Percentiles rank a stretch among this genome's conserved stretches.
Evolutionary conservation across 768 basidiomycete genomes (phyloP).

Genomic region (Vararia minispora): DNA sequence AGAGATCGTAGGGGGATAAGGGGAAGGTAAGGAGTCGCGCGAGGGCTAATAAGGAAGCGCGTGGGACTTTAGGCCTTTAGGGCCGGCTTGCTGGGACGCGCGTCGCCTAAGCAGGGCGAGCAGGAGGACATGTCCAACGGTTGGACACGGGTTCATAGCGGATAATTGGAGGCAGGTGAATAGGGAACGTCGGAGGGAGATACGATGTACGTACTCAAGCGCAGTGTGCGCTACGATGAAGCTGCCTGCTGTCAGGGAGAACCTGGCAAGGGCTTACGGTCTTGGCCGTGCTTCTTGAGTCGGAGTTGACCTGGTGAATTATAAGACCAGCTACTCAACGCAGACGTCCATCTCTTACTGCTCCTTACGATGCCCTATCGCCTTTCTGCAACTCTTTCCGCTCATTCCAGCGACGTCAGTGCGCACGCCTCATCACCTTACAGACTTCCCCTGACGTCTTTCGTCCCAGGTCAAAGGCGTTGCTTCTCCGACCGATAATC

Average conservation of each 20-base stretch:
- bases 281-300: too few relatives aligned
- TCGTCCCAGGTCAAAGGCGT: slow-evolving; percentile 70
- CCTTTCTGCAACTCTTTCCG: slow-evolving; percentile 60
- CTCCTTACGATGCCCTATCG: slow-evolving; percentile 50
- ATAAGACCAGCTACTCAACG: too few relatives aligned
- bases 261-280: too few relatives aligned
- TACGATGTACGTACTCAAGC: not conserved
- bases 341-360: slow-evolving; percentile 9
- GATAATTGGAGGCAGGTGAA: slow-evolving; percentile 7
- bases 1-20: slow-evolving; percentile 11
- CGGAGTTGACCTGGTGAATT: too few relatives aligned
- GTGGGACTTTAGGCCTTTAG: not conserved
- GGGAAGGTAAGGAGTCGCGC: too few relatives aligned
- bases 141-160: too few relatives aligned
- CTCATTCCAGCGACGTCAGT: slow-evolving; percentile 69
- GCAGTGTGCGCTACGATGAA: too few relatives aligned
- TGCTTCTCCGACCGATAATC: slow-evolving; percentile 59
- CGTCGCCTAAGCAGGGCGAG: too few relatives aligned
- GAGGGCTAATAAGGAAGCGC: not conserved
- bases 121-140: too few relatives aligned
- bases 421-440: slow-evolving; percentile 3
- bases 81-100: slow-evolving; percentile 4
- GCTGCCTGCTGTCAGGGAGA: too few relatives aligned
- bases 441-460: slow-evolving; percentile 15
- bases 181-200: not conserved